Conservation (phyloP, 2,329 filamentous ascomycete genomes). For the Coleophoma eucalyptorum region DNA sequence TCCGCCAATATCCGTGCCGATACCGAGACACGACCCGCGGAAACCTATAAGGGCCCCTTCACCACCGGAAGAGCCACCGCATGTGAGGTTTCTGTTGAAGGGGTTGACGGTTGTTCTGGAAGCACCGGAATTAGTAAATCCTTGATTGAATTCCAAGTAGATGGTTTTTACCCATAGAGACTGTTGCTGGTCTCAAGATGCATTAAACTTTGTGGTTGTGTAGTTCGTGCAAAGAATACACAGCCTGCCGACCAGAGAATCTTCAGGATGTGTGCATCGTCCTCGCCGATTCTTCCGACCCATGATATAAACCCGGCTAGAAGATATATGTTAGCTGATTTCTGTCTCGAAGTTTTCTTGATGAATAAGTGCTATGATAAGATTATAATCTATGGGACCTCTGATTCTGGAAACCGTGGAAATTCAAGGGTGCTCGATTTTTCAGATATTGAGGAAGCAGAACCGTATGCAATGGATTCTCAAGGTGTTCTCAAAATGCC, state of each 20-base stretch:
- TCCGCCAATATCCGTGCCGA: slow-evolving; percentile 51
- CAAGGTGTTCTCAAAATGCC: too few species aligned
- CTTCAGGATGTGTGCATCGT: slow-evolving; percentile 44
- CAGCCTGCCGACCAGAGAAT: slow-evolving; percentile 42
- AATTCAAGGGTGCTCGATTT: too few species aligned
- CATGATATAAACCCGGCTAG: slow-evolving; percentile 41
- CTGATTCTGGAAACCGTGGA: too few species aligned
- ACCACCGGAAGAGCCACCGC: slow-evolving; percentile 52
- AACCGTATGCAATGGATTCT: too few species aligned
- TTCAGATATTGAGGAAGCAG: too few species aligned
- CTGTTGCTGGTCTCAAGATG: slow-evolving; percentile 47
- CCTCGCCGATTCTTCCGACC: slow-evolving; percentile 38
- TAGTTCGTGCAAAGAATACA: slow-evolving; percentile 48
- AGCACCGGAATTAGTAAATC: not conserved
- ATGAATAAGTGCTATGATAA: too few species aligned
- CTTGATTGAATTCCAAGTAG: not conserved
- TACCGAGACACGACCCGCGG: slow-evolving; percentile 46
- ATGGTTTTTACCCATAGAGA: slow-evolving; percentile 37
- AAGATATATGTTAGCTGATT: not conserved
- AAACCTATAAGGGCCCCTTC: slow-evolving; percentile 52
- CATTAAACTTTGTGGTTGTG: slow-evolving; percentile 51
- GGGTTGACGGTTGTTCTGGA: slow-evolving; percentile 34
- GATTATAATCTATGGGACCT: too few species aligned
- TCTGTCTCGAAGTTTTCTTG: too few species aligned
- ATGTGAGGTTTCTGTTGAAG: slow-evolving; percentile 43